A percentile compares a stretch with the other conserved stretches of the same genome.
These are phyloP conservation scores for Herpetomonas muscarum DNA, from an alignment of 208 protist genomes.

Conservation along the genomic window DNA sequence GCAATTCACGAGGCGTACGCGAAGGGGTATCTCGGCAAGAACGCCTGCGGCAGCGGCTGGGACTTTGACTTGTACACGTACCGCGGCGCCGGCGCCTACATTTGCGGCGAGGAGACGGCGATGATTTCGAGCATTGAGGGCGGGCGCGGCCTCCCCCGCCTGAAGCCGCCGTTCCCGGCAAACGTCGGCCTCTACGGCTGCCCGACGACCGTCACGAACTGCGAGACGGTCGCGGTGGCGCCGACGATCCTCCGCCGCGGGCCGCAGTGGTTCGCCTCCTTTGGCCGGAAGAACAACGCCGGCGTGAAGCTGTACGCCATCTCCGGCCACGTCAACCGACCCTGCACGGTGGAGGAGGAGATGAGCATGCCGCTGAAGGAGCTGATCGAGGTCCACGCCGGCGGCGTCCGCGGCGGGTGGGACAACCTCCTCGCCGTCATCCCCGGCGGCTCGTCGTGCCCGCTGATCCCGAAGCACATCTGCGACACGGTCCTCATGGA, in stretches of 20 bases:
- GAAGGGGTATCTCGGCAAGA: conserved; percentile 96
- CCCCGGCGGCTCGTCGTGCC: conserved; percentile 97
- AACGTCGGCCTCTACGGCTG: conserved; percentile 98
- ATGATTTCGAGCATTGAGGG: conserved; percentile 98
- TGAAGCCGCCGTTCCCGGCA: conserved; percentile 99
- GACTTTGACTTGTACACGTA: conserved; percentile 99
- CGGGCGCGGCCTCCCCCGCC: conserved; percentile 95
- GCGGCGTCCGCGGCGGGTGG: conserved; percentile 98
- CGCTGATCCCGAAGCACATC: conserved; percentile 93
- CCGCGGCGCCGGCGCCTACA: conserved; percentile 98
- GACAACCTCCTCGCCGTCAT: conserved; percentile 98
- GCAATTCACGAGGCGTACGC: conserved; percentile 96
- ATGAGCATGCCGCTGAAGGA: conserved; percentile 98
- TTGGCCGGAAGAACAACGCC: conserved; percentile 96
- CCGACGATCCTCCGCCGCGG: conserved; percentile 94
- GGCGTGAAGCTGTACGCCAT: conserved; percentile 98
- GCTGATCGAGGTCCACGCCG: conserved; percentile 96
- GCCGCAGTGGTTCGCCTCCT: conserved; percentile 94
- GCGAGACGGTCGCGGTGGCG: conserved; percentile 97
- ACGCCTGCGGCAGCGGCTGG: conserved; percentile 96
- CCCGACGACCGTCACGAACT: conserved; percentile 99
- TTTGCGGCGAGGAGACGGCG: conserved; percentile 99
- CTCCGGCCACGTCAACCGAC: conserved; percentile 98
- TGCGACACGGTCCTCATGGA: conserved; percentile 98
- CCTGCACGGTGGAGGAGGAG: conserved; percentile 98